Percentiles rank a stretch among this genome's conserved stretches.
Evolutionary conservation across 305 asterid species (phyloP).

Genomic region (Nicotiana rustica): DNA sequence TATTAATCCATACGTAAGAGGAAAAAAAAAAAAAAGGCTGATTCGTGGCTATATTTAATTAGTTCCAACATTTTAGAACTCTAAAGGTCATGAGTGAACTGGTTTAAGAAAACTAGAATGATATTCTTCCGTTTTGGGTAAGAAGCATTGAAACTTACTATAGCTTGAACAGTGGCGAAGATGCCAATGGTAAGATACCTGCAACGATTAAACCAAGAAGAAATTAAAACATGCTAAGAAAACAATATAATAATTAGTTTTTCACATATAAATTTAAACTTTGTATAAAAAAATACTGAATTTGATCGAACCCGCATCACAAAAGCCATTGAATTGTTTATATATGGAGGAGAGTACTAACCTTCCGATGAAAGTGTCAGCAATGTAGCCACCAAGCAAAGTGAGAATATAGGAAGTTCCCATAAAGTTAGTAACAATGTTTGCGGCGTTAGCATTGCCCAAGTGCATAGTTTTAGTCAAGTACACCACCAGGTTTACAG

Average conservation of each 20-base stretch:
- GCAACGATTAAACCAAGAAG: conserved; percentile 15
- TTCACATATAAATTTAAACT: no score
- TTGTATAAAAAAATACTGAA: no score
- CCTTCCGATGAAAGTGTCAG: conserved; percentile 85
- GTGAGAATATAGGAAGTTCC: conserved; percentile 86
- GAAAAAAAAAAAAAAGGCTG: background rate
- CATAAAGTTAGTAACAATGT: conserved; percentile 76
- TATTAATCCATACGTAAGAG: background rate
- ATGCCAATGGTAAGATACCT: conserved; percentile 80
- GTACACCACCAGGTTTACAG: conserved; percentile 75
- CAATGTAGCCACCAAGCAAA: conserved; percentile 79
- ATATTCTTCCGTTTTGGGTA: background rate
- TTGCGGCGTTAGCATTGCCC: conserved; percentile 78
- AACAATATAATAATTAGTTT: background rate
- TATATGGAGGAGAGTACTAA: conserved; percentile 15
- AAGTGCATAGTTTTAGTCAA: conserved; percentile 79
- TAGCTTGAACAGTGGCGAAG: conserved; percentile 75
- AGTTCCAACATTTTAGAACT: background rate
- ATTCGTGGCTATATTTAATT: background rate
- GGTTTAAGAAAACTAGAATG: background rate
- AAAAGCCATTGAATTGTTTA: no score
- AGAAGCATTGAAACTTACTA: conserved; percentile 45
- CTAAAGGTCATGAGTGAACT: background rate
- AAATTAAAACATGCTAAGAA: background rate
- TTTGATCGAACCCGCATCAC: no score